Evolutionary conservation across 768 basidiomycete genomes (phyloP), one percentile per base, ranked within the genome.

Genomic region (Phanerochaete sordida): DNA sequence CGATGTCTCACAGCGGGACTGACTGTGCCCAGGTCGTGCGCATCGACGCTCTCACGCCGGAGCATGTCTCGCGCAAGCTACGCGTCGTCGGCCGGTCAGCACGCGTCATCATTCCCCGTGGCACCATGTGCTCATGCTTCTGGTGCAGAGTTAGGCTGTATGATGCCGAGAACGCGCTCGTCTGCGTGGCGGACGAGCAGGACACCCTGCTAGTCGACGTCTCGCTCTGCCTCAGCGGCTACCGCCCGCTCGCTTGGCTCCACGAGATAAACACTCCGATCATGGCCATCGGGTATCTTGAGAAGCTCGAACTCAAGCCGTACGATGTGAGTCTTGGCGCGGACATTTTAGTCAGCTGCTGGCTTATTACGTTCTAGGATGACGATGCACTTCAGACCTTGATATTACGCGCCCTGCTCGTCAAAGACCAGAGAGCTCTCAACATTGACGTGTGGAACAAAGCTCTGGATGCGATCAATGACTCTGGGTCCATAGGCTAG

Each of bases 231-330:
- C 61, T 88, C 37, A 77, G 79, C 65, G 64, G 71, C 0, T 62
- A 47, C 44, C 47, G 49, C 39, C 45, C 62, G 1, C 49, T 60
- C 21, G 65, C 67, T 31, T 89, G 88, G 87, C 74, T 80, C 26
- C 72, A 76, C 44, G 84, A 89, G 64, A 76, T 74, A 24, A 75
- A 84, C 62, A 70, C 75, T 62, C 76, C 75, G 37, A 72, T 87
- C 37, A 81, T 82, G 73, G 79, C 78, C 23, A 70, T 88, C 44
- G 87, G 87, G 37, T 77, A 84, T 67, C 70, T 89, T 53, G 88
- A 89, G 31, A 21, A 66, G 68, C 66, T 31, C 68, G 72, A 61
- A 66, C 39, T 43, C 8, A 6, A 4, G 19, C 8, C 11, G 47
- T 33, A 39, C 64, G 50, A 51, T 59, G 56, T 61, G 44, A 59